Percentiles rank a stretch among this genome's conserved stretches.
These are phyloP conservation scores for Trichoderma sp. DNA, from an alignment of 2,329 filamentous ascomycete species.

Conservation along the genomic window DNA sequence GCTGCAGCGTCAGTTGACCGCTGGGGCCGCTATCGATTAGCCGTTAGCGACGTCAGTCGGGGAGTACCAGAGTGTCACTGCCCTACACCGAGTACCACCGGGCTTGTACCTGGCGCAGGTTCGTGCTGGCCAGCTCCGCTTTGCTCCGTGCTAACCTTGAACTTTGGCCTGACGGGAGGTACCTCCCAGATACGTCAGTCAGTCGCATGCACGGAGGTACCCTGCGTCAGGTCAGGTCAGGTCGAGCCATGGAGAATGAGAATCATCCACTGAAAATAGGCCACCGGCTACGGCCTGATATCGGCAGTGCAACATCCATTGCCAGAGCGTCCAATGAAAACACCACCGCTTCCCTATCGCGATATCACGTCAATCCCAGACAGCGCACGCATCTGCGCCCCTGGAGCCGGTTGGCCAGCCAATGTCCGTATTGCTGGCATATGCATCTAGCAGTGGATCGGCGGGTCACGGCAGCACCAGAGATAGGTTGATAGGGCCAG, in stretches of 20 bases:
- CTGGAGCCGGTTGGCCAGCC: slow-evolving; percentile 14
- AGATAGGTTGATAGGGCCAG: slow-evolving; percentile 9
- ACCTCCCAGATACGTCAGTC: background rate
- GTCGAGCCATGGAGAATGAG: background rate
- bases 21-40: slow-evolving; percentile 21
- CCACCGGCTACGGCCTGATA: background rate
- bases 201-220: background rate
- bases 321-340: background rate
- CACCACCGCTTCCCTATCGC: slow-evolving; percentile 9
- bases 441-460: slow-evolving; percentile 18
- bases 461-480: slow-evolving; percentile 2
- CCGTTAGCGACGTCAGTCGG: slow-evolving; percentile 9
- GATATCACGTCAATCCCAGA: background rate
- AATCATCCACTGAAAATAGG: background rate
- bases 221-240: background rate
- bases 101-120: background rate
- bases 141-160: background rate
- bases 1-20: slow-evolving; percentile 22
- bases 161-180: background rate
- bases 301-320: background rate
- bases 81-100: slow-evolving; percentile 8
- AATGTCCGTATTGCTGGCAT: slow-evolving; percentile 18
- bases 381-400: slow-evolving; percentile 15
- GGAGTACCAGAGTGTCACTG: slow-evolving; percentile 1
- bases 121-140: background rate